phyloP scores from a whole-genome alignment of 371 early-diverging fungal genomes.

The Batkoa obscura region DNA sequence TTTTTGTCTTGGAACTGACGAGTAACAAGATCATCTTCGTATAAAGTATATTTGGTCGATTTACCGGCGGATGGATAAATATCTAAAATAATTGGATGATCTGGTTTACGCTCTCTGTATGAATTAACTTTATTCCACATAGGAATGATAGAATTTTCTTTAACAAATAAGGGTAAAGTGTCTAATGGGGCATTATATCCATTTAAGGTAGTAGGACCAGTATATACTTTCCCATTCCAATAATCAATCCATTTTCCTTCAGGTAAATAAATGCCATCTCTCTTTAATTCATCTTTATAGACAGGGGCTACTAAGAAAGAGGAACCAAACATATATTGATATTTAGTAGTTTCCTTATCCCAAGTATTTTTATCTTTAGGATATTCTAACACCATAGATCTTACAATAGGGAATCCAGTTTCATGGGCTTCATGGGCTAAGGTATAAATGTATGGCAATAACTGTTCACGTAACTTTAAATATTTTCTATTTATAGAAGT shows the following conservation, averaged over 20 bases:
- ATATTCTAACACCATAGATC: not conserved
- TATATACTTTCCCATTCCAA: not conserved
- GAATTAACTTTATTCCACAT: not conserved
- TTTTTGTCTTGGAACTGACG: not conserved
- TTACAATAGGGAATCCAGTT: not conserved
- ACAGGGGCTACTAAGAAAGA: slow-evolving; percentile 1
- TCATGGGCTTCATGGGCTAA: not conserved
- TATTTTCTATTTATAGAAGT: not conserved
- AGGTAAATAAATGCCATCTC: not conserved
- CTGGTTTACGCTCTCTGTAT: not conserved
- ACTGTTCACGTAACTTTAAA: not conserved
- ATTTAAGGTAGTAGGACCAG: not conserved
- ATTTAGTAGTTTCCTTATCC: not conserved
- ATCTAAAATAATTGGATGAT: not conserved
- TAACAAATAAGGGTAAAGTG: not conserved
- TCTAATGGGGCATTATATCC: not conserved
- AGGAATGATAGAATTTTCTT: not conserved
- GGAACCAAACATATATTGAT: not conserved
- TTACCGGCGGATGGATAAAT: not conserved
- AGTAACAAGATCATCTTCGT: slow-evolving; percentile 1
- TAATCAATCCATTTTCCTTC: not conserved
- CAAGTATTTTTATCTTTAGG: not conserved
- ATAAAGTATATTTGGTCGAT: not conserved
- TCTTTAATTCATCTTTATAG: not conserved
- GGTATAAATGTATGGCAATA: slow-evolving; percentile 1